Conservation (phyloP, 164 flowering plant genomes). For the Kalanchoe fedtschenkoi region DNA sequence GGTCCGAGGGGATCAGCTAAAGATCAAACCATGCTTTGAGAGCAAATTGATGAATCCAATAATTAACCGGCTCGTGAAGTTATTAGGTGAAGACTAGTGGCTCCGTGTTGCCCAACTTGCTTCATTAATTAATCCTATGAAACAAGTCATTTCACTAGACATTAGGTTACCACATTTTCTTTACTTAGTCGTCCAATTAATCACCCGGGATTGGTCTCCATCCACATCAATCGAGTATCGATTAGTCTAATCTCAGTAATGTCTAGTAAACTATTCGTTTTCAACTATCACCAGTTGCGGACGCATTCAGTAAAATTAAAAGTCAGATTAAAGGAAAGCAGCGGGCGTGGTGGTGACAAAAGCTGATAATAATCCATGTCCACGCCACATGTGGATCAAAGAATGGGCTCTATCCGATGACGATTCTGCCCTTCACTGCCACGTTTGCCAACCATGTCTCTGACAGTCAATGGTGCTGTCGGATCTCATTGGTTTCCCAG, state of each 20-base stretch:
- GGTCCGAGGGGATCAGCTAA: background rate
- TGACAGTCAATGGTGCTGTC: background rate
- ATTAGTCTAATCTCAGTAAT: background rate
- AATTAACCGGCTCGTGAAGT: background rate
- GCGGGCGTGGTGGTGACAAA: background rate
- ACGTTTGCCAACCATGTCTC: background rate
- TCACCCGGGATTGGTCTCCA: background rate
- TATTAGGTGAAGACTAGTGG: background rate
- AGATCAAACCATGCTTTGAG: background rate
- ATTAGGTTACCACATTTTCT: background rate
- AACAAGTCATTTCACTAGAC: background rate
- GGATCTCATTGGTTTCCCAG: conserved; percentile 1
- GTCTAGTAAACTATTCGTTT: background rate
- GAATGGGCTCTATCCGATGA: background rate
- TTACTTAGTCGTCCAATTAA: background rate
- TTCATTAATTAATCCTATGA: background rate
- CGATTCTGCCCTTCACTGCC: background rate
- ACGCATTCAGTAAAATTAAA: background rate
- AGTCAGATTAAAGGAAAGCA: background rate
- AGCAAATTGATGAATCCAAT: background rate
- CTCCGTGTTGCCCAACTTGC: background rate
- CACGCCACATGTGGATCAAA: background rate
- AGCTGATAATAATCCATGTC: background rate
- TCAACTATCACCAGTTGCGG: background rate
- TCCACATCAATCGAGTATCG: background rate